Percentiles rank a stretch among this genome's conserved stretches.
phyloP scores from a whole-genome alignment of 106 monocot genomes.

The Allium fistulosum region DNA sequence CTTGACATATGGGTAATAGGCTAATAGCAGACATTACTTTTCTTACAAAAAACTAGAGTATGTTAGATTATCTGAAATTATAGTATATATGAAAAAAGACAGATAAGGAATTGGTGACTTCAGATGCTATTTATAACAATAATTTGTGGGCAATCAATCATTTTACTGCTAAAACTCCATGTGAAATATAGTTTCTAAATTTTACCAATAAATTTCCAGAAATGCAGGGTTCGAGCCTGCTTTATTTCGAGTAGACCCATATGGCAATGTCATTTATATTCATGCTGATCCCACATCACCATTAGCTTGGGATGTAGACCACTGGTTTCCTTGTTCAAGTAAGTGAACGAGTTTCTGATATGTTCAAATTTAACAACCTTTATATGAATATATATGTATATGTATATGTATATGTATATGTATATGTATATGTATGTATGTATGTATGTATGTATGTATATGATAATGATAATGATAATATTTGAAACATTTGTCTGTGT shows the following conservation, averaged over 20 bases:
- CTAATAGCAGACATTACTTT: too few relatives aligned
- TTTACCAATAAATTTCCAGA: constrained; percentile 22
- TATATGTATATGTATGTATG: not conserved
- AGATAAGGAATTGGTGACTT: too few relatives aligned
- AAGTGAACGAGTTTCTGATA: not conserved
- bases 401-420: not conserved
- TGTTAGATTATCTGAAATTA: too few relatives aligned
- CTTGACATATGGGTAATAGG: too few relatives aligned
- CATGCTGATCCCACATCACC: constrained; percentile 81
- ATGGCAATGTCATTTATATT: constrained; percentile 78
- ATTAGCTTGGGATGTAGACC: constrained; percentile 85
- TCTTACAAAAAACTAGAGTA: too few relatives aligned
- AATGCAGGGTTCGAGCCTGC: constrained; percentile 94
- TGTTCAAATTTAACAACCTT: not conserved
- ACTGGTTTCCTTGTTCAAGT: constrained; percentile 93
- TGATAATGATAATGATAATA: not conserved
- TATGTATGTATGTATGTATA: not conserved
- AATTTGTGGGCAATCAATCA: too few relatives aligned
- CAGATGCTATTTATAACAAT: too few relatives aligned
- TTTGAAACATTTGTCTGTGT: not conserved
- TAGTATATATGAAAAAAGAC: too few relatives aligned
- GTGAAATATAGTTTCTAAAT: too few relatives aligned
- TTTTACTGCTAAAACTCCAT: too few relatives aligned
- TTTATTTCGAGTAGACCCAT: constrained; percentile 76
- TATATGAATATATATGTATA: not conserved